A percentile compares a stretch with the other conserved stretches of the same genome.
phyloP scores from a whole-genome alignment of 139 green algal species.

The Trebouxia sp. region DNA sequence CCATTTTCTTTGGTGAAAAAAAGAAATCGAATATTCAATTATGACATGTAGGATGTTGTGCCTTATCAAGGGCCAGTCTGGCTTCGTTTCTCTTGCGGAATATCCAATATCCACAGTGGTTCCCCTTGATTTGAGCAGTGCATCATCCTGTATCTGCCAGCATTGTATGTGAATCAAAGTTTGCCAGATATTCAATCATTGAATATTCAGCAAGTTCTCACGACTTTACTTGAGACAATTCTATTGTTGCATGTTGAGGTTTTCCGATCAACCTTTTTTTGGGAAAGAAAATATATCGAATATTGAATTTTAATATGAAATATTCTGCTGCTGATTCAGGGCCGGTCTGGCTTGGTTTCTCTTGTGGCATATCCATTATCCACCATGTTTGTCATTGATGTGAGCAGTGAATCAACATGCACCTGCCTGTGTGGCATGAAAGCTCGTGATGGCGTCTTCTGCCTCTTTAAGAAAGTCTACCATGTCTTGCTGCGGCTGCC shows the following conservation, averaged over 20 bases:
- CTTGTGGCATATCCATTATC: conserved; percentile 3
- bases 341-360: not conserved
- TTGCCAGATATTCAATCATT: not conserved
- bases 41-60: conserved; percentile 23
- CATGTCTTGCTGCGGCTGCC: conserved; percentile 16
- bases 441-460: conserved; percentile 8
- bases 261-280: conserved; percentile 17
- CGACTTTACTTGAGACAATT: conserved; percentile 2
- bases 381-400: not conserved
- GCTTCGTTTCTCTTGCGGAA: conserved; percentile 1
- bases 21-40: not conserved
- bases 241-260: not conserved
- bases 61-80: conserved; percentile 21
- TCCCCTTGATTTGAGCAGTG: not conserved
- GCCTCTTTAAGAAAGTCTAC: conserved; percentile 3
- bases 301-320: conserved; percentile 19
- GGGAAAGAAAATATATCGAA: conserved; percentile 10
- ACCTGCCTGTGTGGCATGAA: not conserved
- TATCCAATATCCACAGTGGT: conserved; percentile 20
- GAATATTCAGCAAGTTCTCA: not conserved
- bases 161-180: not conserved
- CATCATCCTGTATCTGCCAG: no score
- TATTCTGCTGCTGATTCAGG: conserved; percentile 14
- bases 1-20: not conserved
- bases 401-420: conserved; percentile 5